These are phyloP conservation scores for Yarrowia alimentaria DNA, from an alignment of 805 yeast genomes.

Conservation along the genomic window DNA sequence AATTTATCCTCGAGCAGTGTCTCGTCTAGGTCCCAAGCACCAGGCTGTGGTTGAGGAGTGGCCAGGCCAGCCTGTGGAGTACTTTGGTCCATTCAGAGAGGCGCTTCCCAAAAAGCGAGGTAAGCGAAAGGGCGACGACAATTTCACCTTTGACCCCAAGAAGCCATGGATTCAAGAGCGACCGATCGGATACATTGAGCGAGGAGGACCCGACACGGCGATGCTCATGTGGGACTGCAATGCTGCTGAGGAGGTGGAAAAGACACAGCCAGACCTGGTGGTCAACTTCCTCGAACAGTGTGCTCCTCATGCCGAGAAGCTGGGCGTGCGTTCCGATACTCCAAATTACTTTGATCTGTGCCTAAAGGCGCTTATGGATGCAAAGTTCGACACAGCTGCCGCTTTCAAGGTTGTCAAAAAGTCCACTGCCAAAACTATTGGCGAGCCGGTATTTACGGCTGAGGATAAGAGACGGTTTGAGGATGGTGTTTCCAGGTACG, in stretches of 20 bases:
- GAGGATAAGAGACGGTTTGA: conserved; percentile 71
- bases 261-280: conserved; percentile 37
- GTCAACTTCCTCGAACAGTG: conserved; percentile 58
- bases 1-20: conserved; percentile 77
- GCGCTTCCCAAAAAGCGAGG: conserved; percentile 33
- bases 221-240: conserved; percentile 62
- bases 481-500: conserved; percentile 65
- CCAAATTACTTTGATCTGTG: conserved; percentile 83
- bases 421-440: conserved; percentile 57
- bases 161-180: conserved; percentile 69
- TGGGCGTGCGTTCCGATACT: conserved; percentile 58
- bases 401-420: conserved; percentile 50
- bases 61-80: conserved; percentile 63
- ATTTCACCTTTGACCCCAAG: conserved; percentile 6
- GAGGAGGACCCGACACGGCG: conserved; percentile 70
- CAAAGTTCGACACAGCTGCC: conserved; percentile 49
- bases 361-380: conserved; percentile 52
- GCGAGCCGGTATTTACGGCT: conserved; percentile 71
- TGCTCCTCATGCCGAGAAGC: conserved; percentile 52
- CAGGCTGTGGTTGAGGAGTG: conserved; percentile 62
- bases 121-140: conserved; percentile 32
- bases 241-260: conserved; percentile 32
- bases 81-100: conserved; percentile 46
- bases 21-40: conserved; percentile 69
- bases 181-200: conserved; percentile 77